Evolutionary conservation across 805 yeast genomes (phyloP), one percentile per base, ranked within the genome.

Genomic region (Kodamaea kakaduensis): DNA sequence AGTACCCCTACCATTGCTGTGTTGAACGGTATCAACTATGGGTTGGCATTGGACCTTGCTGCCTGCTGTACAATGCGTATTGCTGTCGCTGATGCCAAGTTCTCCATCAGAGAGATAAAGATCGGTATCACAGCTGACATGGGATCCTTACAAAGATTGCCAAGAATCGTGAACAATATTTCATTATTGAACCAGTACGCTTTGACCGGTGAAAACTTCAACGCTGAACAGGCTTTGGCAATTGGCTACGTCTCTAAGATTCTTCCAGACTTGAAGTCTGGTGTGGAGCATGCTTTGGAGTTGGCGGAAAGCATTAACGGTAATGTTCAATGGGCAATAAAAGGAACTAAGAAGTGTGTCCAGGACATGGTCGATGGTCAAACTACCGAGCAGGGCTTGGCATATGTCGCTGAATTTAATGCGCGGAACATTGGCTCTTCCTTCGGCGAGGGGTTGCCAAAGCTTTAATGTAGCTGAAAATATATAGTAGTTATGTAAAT

Each of bases 111-210:
- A 38, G 94, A 84, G 58, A 77, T 83, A 41, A 75, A 77, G 42
- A 67, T 84, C 36, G 93, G 90, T 3, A 67, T 84, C 51, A 73
- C 84, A 24, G 88, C 93, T 1, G 93, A 84, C 52, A 81, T 84
- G 49, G 94, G 94, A 4, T 70, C 84, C 1, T 62, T 84, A 39
- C 89, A 84, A 57, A 67, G 90, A 50, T 49, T 82, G 38, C 81
- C 85, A 4, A 50, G 51, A 13, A 38, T 78, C 1, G 70, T 71
- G 13, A 70, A 69, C 27, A 80, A 80, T 52, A 58, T 64, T 10
- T 77, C 85, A 4, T 66, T 75, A 60, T 58, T 81, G 41, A 71
- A 69, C 51, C 83, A 80, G 45, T 57, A 75, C 31, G 77, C 83
- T 4, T 67, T 77, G 43, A 78, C 87, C 0, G 90, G 81, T 6